phyloP scores from a whole-genome alignment of 345 rosid genomes.

The Lenwebbia sp. region DNA sequence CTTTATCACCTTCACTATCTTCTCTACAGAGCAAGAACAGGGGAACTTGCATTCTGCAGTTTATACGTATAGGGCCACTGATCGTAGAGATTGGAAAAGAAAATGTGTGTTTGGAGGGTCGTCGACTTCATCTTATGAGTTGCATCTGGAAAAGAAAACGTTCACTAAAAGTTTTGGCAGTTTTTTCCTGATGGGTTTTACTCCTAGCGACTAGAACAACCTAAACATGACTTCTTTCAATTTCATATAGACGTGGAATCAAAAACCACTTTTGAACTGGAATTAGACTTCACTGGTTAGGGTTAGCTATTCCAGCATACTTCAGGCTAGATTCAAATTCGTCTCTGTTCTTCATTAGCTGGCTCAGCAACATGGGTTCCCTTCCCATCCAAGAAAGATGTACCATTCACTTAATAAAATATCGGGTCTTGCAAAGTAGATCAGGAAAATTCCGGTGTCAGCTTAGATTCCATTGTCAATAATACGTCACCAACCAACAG shows the following conservation, averaged over 20 bases:
- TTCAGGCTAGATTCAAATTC: neutral
- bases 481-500: neutral
- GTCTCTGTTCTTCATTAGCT: neutral
- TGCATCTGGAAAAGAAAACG: neutral
- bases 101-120: neutral
- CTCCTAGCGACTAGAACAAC: neutral
- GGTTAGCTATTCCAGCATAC: neutral
- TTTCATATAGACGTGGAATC: neutral
- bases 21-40: neutral
- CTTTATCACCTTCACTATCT: neutral
- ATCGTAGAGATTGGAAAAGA: neutral
- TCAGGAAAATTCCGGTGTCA: neutral
- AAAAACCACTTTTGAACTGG: neutral
- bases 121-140: neutral
- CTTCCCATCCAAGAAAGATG: neutral
- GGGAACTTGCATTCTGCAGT: neutral
- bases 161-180: neutral
- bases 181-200: neutral
- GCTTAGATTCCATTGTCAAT: neutral
- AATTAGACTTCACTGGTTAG: neutral
- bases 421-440: neutral
- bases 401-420: neutral
- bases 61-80: neutral
- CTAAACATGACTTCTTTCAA: neutral
- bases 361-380: neutral